These are phyloP conservation scores for Backusella tarrabulga DNA, from an alignment of 192 early-diverging fungal genomes.

Conservation along the genomic window DNA sequence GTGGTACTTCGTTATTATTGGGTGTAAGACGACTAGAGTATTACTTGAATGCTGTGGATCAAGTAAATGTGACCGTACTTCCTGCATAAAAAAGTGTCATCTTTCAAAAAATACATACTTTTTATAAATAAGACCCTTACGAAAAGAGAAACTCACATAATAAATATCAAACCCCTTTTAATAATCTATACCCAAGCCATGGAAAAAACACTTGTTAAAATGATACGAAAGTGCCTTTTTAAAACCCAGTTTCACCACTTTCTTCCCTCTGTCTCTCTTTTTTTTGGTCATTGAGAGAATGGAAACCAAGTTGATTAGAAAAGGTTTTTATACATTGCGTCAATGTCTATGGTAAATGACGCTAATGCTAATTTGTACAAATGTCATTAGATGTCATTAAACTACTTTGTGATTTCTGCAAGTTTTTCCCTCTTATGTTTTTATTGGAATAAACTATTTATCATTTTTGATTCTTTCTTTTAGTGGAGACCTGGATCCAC, in stretches of 20 bases:
- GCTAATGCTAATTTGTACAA: background rate
- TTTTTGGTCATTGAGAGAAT: background rate
- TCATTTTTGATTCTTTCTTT: background rate
- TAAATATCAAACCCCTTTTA: no score
- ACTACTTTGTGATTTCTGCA: background rate
- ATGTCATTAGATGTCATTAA: background rate
- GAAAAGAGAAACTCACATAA: background rate
- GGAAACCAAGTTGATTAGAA: background rate
- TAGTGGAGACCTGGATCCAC: background rate
- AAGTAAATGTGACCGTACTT: conserved; percentile 3
- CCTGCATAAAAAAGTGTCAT: background rate
- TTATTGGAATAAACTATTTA: no score
- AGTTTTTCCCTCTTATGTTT: background rate
- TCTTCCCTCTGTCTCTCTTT: background rate
- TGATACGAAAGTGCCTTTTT: background rate
- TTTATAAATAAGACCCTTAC: background rate
- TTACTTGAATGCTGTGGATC: conserved; percentile 1
- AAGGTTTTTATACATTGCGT: background rate
- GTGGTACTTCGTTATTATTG: background rate
- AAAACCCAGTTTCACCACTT: background rate
- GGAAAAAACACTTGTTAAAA: no score
- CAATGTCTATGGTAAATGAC: background rate
- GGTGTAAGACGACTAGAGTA: background rate
- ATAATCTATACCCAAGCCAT: no score
- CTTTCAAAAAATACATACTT: background rate